These are phyloP conservation scores for Erysiphe neolycopersici DNA, from an alignment of 2,329 filamentous ascomycete genomes.

Conservation along the genomic window DNA sequence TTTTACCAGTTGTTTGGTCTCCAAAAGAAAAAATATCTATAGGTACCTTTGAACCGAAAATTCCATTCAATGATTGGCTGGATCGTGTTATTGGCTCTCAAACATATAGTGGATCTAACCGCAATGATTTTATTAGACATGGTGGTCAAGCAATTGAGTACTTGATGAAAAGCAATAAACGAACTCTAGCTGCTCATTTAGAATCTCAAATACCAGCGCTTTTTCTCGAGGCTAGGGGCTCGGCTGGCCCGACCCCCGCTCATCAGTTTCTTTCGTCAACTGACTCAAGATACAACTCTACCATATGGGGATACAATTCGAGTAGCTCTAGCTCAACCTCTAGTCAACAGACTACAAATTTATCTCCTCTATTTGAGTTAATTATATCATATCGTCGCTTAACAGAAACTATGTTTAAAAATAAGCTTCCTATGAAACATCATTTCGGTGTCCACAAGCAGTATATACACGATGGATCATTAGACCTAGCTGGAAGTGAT, in stretches of 20 bases:
- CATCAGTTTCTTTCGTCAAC: slow-evolving; percentile 2
- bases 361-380: slow-evolving; percentile 24
- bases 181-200: slow-evolving; percentile 5
- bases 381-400: slow-evolving; percentile 32
- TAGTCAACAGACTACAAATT: slow-evolving; percentile 16
- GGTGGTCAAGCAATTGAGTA: slow-evolving; percentile 5
- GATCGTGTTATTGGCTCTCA: slow-evolving; percentile 1
- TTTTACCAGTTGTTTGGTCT: slow-evolving; percentile 88
- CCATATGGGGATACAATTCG: slow-evolving; percentile 11
- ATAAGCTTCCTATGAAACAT: slow-evolving; percentile 21
- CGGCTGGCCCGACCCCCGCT: background rate
- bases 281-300: slow-evolving; percentile 5
- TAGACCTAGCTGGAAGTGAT: slow-evolving; percentile 27
- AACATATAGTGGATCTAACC: slow-evolving; percentile 4
- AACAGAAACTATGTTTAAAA: slow-evolving; percentile 28
- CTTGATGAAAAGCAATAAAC: slow-evolving; percentile 9
- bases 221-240: slow-evolving; percentile 10
- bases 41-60: slow-evolving; percentile 34
- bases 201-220: slow-evolving; percentile 10
- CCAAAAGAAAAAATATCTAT: slow-evolving; percentile 66
- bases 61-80: slow-evolving; percentile 26
- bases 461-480: slow-evolving; percentile 6
- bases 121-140: slow-evolving; percentile 1
- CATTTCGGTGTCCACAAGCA: background rate
- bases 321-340: slow-evolving; percentile 11